Evolutionary conservation across 257 asterid genomes (phyloP), one percentile per base, ranked within the genome.

Genomic region (Phtheirospermum japonicum): DNA sequence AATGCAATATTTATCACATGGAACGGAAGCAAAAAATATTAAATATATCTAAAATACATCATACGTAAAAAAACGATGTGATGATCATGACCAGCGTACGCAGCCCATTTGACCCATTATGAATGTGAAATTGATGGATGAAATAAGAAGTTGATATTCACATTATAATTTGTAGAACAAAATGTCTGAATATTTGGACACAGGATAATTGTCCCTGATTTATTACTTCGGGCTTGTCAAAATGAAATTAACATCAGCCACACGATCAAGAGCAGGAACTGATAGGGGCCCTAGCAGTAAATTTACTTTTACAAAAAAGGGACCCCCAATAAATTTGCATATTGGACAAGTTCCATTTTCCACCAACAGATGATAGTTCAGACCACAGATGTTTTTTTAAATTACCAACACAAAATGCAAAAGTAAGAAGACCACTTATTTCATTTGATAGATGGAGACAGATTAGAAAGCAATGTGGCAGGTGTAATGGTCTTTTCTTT

Each of bases 291-390:
- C 61, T 4, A 14, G 9, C 7, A 37, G 12, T 8, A 26, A 28
- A 11, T 37, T 65, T 23, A 37, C 17, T n/a, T n/a, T 33, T 14
- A 32, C 6, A 9, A 12, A 17, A 65, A 6, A 11, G 46, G 56
- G 28, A 10, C 56, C 64, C 42, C 69, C 36, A 32, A 39, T 40
- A 59, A 63, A 63, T n/a, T 26, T 52, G n/a, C 17, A 43, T 43
- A 31, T 48, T 46, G 59, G 58, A 63, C 19, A 50, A 36, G 6
- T 9, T 58, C 65, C 65, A 60, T n/a, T n/a, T n/a, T n/a, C 30
- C 28, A 59, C 12, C 34, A 59, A 36, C 18, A 11, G 42, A 11
- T 60, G 42, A 36, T 36, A 36, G 42, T 36, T 7, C 42, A 36
- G 42, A 36, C 2, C 42, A 36, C 10, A 36, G 42, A 36, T 8